Evolutionary conservation across 441 rosid genomes (phyloP).

Genomic region (Pelargonium myrrhifolium): DNA sequence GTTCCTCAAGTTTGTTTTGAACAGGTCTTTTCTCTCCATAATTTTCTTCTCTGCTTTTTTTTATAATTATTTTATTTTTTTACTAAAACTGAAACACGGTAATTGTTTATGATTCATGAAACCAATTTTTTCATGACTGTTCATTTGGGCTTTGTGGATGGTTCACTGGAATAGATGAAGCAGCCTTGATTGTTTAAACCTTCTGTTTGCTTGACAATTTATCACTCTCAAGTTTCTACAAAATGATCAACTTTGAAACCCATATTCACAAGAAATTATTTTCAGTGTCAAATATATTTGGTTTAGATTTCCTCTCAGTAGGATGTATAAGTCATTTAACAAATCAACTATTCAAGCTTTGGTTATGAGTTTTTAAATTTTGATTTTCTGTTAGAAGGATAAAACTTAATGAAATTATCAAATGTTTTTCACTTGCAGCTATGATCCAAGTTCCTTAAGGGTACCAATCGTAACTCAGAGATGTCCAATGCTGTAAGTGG

Average conservation of each 20-base stretch:
- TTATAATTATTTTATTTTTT: too few species aligned
- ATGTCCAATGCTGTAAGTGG: slow-evolving; percentile 1
- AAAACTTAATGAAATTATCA: neutral
- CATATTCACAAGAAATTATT: neutral
- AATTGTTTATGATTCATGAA: neutral
- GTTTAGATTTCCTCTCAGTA: too few species aligned
- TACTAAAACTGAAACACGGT: neutral
- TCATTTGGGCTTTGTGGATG: slow-evolving; percentile 4
- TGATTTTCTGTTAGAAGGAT: neutral
- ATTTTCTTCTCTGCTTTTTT: neutral
- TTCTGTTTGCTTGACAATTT: neutral
- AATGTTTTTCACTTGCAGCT: slow-evolving; percentile 5
- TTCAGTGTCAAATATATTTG: too few species aligned
- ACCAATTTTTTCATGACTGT: neutral
- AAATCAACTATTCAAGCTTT: neutral
- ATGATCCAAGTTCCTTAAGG: neutral
- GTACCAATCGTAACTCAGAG: neutral
- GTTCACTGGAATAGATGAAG: neutral
- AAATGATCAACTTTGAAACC: neutral
- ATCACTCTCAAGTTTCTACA: too few species aligned
- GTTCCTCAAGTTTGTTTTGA: neutral
- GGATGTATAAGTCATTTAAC: neutral
- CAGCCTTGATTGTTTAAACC: neutral
- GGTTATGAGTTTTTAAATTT: neutral
- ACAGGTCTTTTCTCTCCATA: slow-evolving; percentile 1